phyloP scores from a whole-genome alignment of 768 basidiomycete species.

The Mycena alexandri region DNA sequence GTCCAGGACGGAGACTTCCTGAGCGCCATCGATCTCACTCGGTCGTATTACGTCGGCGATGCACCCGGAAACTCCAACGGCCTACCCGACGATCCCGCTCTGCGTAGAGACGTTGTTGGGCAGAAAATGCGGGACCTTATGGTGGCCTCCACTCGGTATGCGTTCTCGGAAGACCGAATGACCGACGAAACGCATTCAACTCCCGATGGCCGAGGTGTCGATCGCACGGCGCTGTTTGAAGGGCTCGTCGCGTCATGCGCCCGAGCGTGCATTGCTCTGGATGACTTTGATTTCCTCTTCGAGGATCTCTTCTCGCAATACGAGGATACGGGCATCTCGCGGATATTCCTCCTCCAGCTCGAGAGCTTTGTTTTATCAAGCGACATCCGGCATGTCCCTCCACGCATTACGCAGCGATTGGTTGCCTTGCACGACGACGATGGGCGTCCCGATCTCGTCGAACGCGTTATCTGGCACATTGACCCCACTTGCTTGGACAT shows the following conservation, averaged over 20 bases:
- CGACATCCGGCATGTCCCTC: constrained; percentile 81
- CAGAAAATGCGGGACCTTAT: constrained; percentile 86
- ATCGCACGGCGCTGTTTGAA: constrained; percentile 91
- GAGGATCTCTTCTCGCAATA: constrained; percentile 95
- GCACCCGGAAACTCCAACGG: constrained; percentile 90
- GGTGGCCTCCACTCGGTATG: constrained; percentile 87
- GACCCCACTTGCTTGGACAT: constrained; percentile 92
- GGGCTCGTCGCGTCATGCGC: constrained; percentile 83
- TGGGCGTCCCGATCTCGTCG: constrained; percentile 79
- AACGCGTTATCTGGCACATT: constrained; percentile 96
- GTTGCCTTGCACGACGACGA: constrained; percentile 83
- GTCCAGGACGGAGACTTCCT: constrained; percentile 92
- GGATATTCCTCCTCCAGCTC: constrained; percentile 86
- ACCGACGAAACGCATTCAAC: constrained; percentile 87
- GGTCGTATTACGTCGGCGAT: constrained; percentile 83
- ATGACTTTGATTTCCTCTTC: constrained; percentile 88
- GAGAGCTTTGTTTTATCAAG: constrained; percentile 86
- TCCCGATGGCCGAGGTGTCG: constrained; percentile 90
- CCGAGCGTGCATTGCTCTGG: constrained; percentile 83
- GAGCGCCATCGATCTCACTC: constrained; percentile 87
- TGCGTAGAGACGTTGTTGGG: constrained; percentile 75
- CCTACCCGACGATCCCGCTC: constrained; percentile 76
- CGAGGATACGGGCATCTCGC: constrained; percentile 83
- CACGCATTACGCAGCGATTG: constrained; percentile 88
- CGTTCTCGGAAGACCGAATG: constrained; percentile 96